Evolutionary conservation across 208 protist species (phyloP), one percentile per base, ranked within the genome.

Genomic region (Crithidia brevicula): DNA sequence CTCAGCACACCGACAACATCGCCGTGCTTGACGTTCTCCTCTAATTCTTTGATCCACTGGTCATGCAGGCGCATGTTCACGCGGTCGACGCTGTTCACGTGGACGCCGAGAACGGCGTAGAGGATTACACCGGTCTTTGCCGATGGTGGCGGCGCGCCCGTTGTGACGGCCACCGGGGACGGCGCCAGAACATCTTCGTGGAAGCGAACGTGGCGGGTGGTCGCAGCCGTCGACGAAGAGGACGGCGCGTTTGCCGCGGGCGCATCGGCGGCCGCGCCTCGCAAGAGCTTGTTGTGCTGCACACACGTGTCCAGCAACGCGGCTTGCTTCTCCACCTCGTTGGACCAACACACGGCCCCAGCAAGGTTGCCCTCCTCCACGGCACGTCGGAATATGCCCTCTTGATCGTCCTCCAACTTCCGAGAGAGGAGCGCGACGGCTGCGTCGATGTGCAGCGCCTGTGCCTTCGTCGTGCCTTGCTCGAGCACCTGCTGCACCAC

Each of bases 41-140:
- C 42, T 23, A 92, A 54, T 25, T 81, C 79, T 25, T 79, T 80
- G 31, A 96, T 63, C 87, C 88, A 93, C 75, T 83, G 78, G 46
- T 86, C 74, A 30, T 90, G 86, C 40, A 77, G 56, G 30, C 82
- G 79, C 56, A 79, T 82, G 65, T 93, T 85, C 30, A 77, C 88
- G 46, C 91, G 78, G 42, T 92, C 82, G 34, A 93, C 84, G 64
- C 85, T 96, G 74, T 96, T 89, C 18, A 84, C 76, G 61, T 96
- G 91, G 9, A 96, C 79, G 22, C 91, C 91, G 5, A 91, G 63
- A 16, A 91, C 28, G 15, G 77, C 86, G 59, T 90, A 93, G 10
- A 91, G 69, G 4, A 69, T 18, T 15, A 83, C 56, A 31, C 57
- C 66, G 22, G 50, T 60, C 16, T 56, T 42, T 28, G 23, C 1